Conservation (phyloP, 495 filamentous ascomycete genomes). For the Penicillium flavigenum region DNA sequence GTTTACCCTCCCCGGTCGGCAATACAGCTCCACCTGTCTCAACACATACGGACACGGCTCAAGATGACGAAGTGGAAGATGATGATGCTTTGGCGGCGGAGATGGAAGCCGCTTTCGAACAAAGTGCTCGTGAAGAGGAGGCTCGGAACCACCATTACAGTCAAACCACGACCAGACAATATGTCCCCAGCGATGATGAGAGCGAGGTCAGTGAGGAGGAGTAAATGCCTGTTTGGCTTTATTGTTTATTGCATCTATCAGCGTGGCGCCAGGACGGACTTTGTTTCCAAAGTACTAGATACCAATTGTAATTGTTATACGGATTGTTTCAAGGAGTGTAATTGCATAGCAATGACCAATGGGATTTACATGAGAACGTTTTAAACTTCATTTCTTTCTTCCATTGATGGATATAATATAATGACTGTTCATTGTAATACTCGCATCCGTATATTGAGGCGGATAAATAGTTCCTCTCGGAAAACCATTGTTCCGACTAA, state of each 20-base stretch:
- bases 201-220: constrained; percentile 54
- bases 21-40: constrained; percentile 20
- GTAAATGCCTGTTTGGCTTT: constrained; percentile 20
- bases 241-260: constrained; percentile 15
- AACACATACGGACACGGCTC: constrained; percentile 9
- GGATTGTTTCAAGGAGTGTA: constrained; percentile 2
- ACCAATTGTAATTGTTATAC: constrained; percentile 10
- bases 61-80: constrained; percentile 37
- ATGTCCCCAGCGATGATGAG: constrained; percentile 47
- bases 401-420: background rate
- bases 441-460: background rate
- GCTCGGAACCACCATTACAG: constrained; percentile 35
- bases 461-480: background rate
- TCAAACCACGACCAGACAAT: constrained; percentile 33
- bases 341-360: background rate
- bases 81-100: constrained; percentile 47
- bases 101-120: constrained; percentile 52
- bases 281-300: constrained; percentile 8
- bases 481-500: background rate
- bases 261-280: constrained; percentile 14
- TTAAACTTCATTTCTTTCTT: background rate
- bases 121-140: constrained; percentile 41
- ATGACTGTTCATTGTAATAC: background rate
- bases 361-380: background rate
- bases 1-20: constrained; percentile 41